These are phyloP conservation scores for Durusdinium trenchii DNA, from an alignment of 73 alveolate species.

Conservation along the genomic window DNA sequence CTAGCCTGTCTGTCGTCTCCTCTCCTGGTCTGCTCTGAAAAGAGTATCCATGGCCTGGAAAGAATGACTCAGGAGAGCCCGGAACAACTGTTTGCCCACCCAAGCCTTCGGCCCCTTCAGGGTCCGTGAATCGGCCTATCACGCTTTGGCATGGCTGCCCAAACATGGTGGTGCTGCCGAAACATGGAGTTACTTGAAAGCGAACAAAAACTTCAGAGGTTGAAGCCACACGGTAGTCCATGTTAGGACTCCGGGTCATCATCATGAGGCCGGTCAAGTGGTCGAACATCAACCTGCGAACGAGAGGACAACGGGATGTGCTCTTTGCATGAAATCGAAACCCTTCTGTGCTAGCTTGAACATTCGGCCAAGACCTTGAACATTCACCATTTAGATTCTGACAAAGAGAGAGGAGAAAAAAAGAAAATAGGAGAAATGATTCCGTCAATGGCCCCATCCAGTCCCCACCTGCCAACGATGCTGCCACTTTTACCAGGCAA, in stretches of 20 bases:
- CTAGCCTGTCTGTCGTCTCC: too few species aligned
- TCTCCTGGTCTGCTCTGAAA: too few species aligned
- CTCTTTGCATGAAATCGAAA: background rate
- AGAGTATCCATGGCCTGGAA: too few species aligned
- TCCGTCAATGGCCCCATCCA: background rate
- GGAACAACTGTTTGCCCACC: background rate
- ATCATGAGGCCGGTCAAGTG: background rate
- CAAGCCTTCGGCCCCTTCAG: background rate
- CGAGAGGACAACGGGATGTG: background rate
- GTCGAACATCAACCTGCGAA: slow-evolving; percentile 6
- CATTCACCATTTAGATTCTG: background rate
- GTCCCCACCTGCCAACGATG: background rate
- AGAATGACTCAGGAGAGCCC: too few species aligned
- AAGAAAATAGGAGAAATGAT: background rate
- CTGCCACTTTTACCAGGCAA: background rate
- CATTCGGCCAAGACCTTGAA: background rate
- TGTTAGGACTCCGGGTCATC: background rate
- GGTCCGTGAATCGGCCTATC: background rate
- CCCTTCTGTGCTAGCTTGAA: too few species aligned
- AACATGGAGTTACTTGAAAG: background rate
- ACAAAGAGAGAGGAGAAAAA: background rate
- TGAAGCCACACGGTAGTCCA: background rate
- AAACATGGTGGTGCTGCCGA: background rate
- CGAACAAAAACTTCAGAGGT: background rate
- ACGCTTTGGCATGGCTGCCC: background rate